A percentile compares a stretch with the other conserved stretches of the same genome.
Evolutionary conservation across 352 stramenopile species (phyloP).

Genomic region (Phytophthora pseudosyringae): DNA sequence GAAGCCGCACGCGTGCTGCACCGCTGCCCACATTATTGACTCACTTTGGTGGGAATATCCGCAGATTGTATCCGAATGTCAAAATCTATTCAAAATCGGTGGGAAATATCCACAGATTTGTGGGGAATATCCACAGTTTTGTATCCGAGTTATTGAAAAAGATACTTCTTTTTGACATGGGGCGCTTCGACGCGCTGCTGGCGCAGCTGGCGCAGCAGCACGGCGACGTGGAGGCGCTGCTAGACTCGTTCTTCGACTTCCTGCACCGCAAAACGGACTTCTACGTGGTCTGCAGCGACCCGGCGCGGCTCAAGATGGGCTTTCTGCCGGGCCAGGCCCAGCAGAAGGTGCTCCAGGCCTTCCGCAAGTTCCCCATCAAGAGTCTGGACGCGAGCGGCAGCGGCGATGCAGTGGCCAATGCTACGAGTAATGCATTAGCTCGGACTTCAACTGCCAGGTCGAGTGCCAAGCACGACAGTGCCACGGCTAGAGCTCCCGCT

Average conservation of each 20-base stretch:
- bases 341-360: conserved; percentile 66
- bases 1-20: conserved; percentile 71
- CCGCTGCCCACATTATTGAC: too few species aligned
- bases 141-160: conserved; percentile 8
- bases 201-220: conserved; percentile 95
- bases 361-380: conserved; percentile 72
- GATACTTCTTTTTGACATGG: conserved; percentile 3
- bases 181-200: conserved; percentile 86
- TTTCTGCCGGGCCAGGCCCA: conserved; percentile 70
- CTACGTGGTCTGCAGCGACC: conserved; percentile 84
- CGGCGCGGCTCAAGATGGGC: conserved; percentile 55
- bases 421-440: not conserved
- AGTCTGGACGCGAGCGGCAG: conserved; percentile 43
- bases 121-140: not conserved
- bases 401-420: not conserved
- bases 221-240: conserved; percentile 94
- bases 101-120: conserved; percentile 6
- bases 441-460: not conserved
- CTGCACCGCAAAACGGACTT: conserved; percentile 98
- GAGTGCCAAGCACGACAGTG: not conserved
- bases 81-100: conserved; percentile 10
- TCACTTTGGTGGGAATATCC: too few species aligned
- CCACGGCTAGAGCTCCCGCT: not conserved
- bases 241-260: conserved; percentile 98
- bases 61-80: not conserved